These are phyloP conservation scores for Suhomyces atakaporum DNA, from an alignment of 1,139 yeast species.

Conservation along the genomic window DNA sequence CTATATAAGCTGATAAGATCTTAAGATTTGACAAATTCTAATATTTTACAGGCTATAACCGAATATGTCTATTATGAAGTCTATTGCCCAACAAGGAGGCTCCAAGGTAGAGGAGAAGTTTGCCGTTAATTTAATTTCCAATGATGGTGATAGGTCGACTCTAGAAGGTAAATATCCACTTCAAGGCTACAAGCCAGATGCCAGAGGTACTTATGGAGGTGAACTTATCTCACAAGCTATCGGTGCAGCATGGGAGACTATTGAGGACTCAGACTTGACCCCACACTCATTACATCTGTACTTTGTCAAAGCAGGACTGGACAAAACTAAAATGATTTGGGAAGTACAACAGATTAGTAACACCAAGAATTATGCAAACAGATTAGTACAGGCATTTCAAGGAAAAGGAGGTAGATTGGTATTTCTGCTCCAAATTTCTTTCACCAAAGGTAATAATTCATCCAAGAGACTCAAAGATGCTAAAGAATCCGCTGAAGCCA, in stretches of 20 bases:
- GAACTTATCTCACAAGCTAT: conserved; percentile 39
- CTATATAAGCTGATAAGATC: too few species aligned
- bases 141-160: conserved; percentile 12
- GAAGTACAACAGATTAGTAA: conserved; percentile 35
- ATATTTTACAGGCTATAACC: too few species aligned
- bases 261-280: conserved; percentile 28
- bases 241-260: conserved; percentile 41
- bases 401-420: conserved; percentile 32
- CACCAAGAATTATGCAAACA: conserved; percentile 39
- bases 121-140: conserved; percentile 15
- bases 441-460: conserved; percentile 33
- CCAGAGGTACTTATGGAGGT: conserved; percentile 46
- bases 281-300: conserved; percentile 49
- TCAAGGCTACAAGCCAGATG: conserved; percentile 32
- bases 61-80: conserved; percentile 8
- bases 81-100: conserved; percentile 15
- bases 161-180: conserved; percentile 40
- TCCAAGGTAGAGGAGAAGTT: conserved; percentile 29
- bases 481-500: conserved; percentile 16
- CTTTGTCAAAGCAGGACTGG: conserved; percentile 43
- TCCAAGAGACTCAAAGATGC: conserved; percentile 15
- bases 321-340: conserved; percentile 33
- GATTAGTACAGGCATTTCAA: conserved; percentile 40
- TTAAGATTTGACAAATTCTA: too few species aligned
- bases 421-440: conserved; percentile 37